Base-by-base conservation (phyloP, 2,329 filamentous ascomycete genomes). In the Lizonia empirigonia region DNA sequence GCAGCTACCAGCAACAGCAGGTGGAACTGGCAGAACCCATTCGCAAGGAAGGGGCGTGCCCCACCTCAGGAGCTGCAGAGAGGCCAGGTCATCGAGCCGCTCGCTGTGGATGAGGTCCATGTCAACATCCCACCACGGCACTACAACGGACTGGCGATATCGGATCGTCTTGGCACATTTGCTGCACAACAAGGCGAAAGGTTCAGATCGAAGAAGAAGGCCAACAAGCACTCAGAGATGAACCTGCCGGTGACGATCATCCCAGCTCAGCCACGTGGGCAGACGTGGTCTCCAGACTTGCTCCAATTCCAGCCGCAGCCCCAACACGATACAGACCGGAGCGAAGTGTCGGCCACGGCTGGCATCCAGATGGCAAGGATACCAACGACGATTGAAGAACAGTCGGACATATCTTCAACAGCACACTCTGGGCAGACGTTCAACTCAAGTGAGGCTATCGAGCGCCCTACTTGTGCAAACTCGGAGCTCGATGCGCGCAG, bases 11-110 rank as follows among this genome's bases (percentile, higher is more conserved):
- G 35, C 24, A 67, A 60, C 55, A 64, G 33, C 44, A 67, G 55
- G 64, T 74, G 68, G 62, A 59, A 74, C 46, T 85, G 82, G 81
- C 76, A 79, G 39, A 83, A 85, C 53, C 80, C 82, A 0, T 87
- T 87, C 70, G 81, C 80, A 60, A 75, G 82, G 34, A 79, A 80
- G 62, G 80, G 81, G 22, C 79, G 78, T 2, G 82, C 82, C 23
- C 80, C 84, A 9, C 84, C 84, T 6, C 79, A 79, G 26, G 84
- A 86, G 67, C 77, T 87, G 35, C 82, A 82, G 23, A 79, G 77
- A 41, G 84, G 82, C 2, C 77, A 80, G 60, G 78, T 80, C 29
- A 77, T 76, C 47, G 75, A 78, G 50, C 73, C 78, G 19, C 60
- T 72, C 2, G 59, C 44, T 2, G 64, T 74, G 4, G 71, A 72